A percentile compares a stretch with the other conserved stretches of the same genome.
Conservation (phyloP, 2,329 filamentous ascomycete genomes). For the Penicillium sp. region DNA sequence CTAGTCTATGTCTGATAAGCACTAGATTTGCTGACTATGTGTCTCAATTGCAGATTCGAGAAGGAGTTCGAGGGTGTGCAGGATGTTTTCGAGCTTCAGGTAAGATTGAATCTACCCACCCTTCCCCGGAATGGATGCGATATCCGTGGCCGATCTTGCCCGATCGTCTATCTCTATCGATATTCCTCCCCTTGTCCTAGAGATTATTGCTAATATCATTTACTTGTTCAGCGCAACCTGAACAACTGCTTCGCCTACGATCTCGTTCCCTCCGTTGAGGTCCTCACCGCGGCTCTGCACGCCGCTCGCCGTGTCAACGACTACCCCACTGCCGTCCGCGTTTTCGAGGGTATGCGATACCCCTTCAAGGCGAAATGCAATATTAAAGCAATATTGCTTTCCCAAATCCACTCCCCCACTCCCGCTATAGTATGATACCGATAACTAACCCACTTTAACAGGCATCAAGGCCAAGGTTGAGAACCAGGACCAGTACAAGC, state of each 20-base stretch:
- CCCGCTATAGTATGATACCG: neutral
- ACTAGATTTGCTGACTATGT: constrained; percentile 33
- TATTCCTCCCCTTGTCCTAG: too few species aligned
- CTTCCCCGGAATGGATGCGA: constrained; percentile 18
- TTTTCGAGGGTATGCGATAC: constrained; percentile 83
- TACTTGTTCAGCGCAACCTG: constrained; percentile 70
- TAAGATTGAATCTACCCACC: constrained; percentile 49
- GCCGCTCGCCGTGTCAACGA: constrained; percentile 96
- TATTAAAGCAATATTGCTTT: neutral
- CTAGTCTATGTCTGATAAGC: constrained; percentile 14
- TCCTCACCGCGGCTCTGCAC: constrained; percentile 86
- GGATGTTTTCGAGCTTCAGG: constrained; percentile 99
- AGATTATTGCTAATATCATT: neutral
- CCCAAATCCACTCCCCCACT: neutral
- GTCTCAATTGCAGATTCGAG: constrained; percentile 74
- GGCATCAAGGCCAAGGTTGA: constrained; percentile 99
- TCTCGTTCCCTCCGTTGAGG: constrained; percentile 90
- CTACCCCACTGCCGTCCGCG: constrained; percentile 94
- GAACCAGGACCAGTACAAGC: constrained; percentile 97
- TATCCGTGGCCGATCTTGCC: constrained; percentile 11
- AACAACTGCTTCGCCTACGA: constrained; percentile 99
- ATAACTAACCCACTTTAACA: constrained; percentile 40
- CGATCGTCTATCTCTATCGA: neutral
- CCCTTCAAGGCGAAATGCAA: constrained; percentile 1
- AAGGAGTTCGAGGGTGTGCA: constrained; percentile 98